A percentile compares a stretch with the other conserved stretches of the same genome.
phyloP scores from a whole-genome alignment of 2,329 filamentous ascomycete genomes.

The Onygena corvina region DNA sequence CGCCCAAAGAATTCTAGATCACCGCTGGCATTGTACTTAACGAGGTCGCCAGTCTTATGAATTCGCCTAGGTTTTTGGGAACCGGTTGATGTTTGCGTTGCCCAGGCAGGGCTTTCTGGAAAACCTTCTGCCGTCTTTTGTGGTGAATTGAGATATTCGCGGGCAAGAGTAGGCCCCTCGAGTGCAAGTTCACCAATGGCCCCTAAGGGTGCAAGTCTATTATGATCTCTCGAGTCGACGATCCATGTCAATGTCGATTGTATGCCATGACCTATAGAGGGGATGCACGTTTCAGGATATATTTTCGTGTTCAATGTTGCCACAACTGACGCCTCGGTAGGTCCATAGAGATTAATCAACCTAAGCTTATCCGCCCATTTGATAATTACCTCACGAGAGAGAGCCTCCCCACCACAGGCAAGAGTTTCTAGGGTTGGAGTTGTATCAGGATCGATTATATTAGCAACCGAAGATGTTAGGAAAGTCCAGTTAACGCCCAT shows the following conservation, averaged over 20 bases:
- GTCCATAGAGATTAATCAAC: slow-evolving; percentile 70
- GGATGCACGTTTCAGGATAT: slow-evolving; percentile 9
- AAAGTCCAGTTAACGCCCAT: slow-evolving; percentile 66
- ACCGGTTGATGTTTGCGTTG: not conserved
- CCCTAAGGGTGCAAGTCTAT: slow-evolving; percentile 12
- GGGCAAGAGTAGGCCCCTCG: slow-evolving; percentile 12
- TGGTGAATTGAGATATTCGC: slow-evolving; percentile 13
- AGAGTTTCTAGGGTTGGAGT: slow-evolving; percentile 62
- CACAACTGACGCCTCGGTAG: slow-evolving; percentile 47
- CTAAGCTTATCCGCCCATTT: slow-evolving; percentile 52
- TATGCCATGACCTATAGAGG: slow-evolving; percentile 12
- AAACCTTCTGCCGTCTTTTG: slow-evolving; percentile 13
- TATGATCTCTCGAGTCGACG: slow-evolving; percentile 12
- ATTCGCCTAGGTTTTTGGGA: slow-evolving; percentile 9
- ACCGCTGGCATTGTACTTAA: slow-evolving; percentile 25
- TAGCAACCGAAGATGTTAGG: slow-evolving; percentile 72
- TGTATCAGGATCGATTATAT: slow-evolving; percentile 53
- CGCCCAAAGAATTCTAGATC: slow-evolving; percentile 39
- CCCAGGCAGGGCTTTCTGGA: slow-evolving; percentile 12
- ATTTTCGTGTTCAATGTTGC: slow-evolving; percentile 10
- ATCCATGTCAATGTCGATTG: slow-evolving; percentile 12
- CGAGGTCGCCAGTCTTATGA: slow-evolving; percentile 14
- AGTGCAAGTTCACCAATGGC: slow-evolving; percentile 14
- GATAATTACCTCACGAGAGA: slow-evolving; percentile 58
- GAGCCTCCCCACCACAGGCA: slow-evolving; percentile 67